Evolutionary conservation across 805 yeast genomes (phyloP).

Genomic region (Wickerhamomyces sydowiorum): DNA sequence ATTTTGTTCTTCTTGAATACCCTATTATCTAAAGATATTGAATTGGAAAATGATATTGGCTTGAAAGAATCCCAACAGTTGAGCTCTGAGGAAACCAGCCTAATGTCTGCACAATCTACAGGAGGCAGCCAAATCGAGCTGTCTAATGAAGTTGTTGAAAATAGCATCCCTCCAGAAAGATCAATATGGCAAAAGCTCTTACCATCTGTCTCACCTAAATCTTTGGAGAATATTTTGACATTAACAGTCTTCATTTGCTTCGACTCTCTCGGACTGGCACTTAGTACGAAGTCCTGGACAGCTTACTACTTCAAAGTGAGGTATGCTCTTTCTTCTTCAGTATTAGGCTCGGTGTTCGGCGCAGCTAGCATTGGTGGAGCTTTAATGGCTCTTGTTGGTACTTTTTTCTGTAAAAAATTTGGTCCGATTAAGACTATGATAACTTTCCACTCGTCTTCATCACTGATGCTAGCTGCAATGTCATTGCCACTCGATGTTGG

Average conservation of each 20-base stretch:
- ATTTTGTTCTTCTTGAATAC: conserved; percentile 2
- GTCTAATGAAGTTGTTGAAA: no score
- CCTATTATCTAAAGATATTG: conserved; percentile 8
- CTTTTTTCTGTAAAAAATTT: conserved; percentile 35
- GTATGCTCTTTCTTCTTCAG: conserved; percentile 29
- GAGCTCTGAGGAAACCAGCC: background rate
- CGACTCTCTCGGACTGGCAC: conserved; percentile 39
- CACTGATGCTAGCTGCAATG: conserved; percentile 31
- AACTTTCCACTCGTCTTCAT: conserved; percentile 37
- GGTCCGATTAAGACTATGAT: conserved; percentile 43
- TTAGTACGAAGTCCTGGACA: conserved; percentile 41
- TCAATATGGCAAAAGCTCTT: conserved; percentile 4
- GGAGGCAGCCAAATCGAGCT: no score
- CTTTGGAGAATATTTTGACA: conserved; percentile 24
- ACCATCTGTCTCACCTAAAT: conserved; percentile 15
- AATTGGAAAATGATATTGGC: conserved; percentile 8
- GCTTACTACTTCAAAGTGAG: conserved; percentile 35
- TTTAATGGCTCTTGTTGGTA: conserved; percentile 34
- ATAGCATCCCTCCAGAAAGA: background rate
- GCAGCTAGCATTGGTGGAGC: conserved; percentile 33
- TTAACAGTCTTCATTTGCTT: conserved; percentile 33
- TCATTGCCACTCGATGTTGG: conserved; percentile 32
- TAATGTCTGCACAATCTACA: background rate
- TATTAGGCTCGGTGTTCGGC: conserved; percentile 36
- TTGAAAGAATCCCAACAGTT: background rate